phyloP scores from a whole-genome alignment of 495 filamentous ascomycete genomes.

The Hypomontagnella monticulosa region DNA sequence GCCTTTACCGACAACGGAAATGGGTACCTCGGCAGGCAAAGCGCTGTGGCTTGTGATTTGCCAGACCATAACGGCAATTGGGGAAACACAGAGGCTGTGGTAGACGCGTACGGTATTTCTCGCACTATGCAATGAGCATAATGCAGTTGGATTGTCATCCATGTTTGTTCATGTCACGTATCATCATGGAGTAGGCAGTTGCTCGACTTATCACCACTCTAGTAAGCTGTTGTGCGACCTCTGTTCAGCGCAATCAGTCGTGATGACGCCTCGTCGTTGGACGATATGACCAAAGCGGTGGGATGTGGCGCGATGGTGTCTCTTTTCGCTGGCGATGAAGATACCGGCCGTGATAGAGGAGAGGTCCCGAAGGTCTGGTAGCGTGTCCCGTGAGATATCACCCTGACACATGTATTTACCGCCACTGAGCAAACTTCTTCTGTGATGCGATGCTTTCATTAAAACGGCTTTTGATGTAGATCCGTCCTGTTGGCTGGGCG shows the following conservation, averaged over 20 bases:
- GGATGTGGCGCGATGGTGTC: constrained; percentile 19
- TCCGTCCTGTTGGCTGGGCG: constrained; percentile 4
- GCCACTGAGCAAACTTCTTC: constrained; percentile 19
- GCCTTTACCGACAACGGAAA: constrained; percentile 34
- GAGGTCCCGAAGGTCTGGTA: constrained; percentile 27
- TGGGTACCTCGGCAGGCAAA: constrained; percentile 29
- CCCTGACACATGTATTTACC: constrained; percentile 3
- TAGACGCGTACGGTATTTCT: constrained; percentile 23
- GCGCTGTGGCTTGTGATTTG: constrained; percentile 30
- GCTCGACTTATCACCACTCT: constrained; percentile 11
- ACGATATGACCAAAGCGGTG: constrained; percentile 7
- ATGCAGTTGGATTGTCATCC: constrained; percentile 32
- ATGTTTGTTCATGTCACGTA: constrained; percentile 37
- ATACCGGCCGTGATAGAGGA: neutral
- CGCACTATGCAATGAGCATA: constrained; percentile 28
- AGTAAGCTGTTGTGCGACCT: constrained; percentile 41
- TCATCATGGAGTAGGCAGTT: constrained; percentile 16
- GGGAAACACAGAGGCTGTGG: constrained; percentile 16
- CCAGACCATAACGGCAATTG: constrained; percentile 28
- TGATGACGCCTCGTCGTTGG: constrained; percentile 32
- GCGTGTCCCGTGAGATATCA: constrained; percentile 10
- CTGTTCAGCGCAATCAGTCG: constrained; percentile 26
- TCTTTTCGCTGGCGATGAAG: neutral
- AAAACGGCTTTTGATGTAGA: neutral
- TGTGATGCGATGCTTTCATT: no score